Evolutionary conservation across 1,139 yeast species (phyloP).

Genomic region (Yamadazyma aaseri): DNA sequence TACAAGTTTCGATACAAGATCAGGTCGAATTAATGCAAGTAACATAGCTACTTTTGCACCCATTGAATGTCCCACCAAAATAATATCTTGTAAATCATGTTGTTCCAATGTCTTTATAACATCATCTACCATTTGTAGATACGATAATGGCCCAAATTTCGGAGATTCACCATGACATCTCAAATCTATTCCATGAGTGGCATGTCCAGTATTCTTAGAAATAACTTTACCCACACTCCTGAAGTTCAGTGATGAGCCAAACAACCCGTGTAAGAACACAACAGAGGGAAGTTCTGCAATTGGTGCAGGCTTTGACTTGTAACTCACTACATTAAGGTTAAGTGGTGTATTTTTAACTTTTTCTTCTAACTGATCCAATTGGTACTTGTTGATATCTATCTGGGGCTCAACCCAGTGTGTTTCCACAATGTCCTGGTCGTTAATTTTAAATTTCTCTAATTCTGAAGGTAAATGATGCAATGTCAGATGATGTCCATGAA

Average conservation of each 20-base stretch:
- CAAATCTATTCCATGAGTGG: slow-evolving; percentile 45
- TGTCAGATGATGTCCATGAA: too few relatives aligned
- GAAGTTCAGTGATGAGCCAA: slow-evolving; percentile 46
- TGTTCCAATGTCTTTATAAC: slow-evolving; percentile 31
- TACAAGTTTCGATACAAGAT: slow-evolving; percentile 35
- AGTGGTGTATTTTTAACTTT: not conserved
- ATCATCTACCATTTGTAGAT: slow-evolving; percentile 43
- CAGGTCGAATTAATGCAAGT: slow-evolving; percentile 38
- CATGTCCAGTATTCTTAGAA: slow-evolving; percentile 26
- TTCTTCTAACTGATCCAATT: slow-evolving; percentile 5
- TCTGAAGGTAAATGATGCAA: too few relatives aligned
- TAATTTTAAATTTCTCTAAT: slow-evolving; percentile 1
- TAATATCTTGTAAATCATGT: slow-evolving; percentile 24
- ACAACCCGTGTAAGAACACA: slow-evolving; percentile 48
- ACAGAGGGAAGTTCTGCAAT: slow-evolving; percentile 26
- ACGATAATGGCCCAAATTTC: slow-evolving; percentile 43
- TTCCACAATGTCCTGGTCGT: not conserved
- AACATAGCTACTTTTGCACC: slow-evolving; percentile 56
- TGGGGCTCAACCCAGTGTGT: slow-evolving; percentile 4
- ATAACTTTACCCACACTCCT: slow-evolving; percentile 35
- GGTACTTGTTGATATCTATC: slow-evolving; percentile 1
- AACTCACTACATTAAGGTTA: not conserved
- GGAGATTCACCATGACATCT: slow-evolving; percentile 55
- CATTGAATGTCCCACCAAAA: slow-evolving; percentile 51
- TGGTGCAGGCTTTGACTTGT: not conserved